Percentiles rank a stretch among this genome's conserved stretches.
phyloP scores from a whole-genome alignment of 345 rosid genomes.

The Sonneratia caseolaris region DNA sequence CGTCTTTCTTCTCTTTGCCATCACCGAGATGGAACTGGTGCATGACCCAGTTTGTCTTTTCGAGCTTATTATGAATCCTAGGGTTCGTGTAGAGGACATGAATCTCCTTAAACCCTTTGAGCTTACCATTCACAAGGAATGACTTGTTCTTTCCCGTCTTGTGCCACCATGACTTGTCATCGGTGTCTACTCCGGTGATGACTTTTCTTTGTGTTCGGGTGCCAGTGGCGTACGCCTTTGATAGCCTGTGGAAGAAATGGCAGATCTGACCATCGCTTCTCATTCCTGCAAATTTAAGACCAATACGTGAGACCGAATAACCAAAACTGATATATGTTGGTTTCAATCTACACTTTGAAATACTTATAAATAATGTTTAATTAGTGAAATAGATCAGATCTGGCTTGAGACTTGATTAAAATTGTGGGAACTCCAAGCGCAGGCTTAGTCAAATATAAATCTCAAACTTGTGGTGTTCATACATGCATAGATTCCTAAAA shows the following conservation, averaged over 20 bases:
- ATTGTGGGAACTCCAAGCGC: too few species aligned
- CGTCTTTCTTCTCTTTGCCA: conserved; percentile 79
- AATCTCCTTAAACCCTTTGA: conserved; percentile 79
- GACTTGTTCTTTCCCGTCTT: conserved; percentile 92
- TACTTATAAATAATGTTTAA: too few species aligned
- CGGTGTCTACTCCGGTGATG: conserved; percentile 55
- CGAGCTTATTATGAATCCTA: conserved; percentile 78
- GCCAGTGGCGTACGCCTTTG: conserved; percentile 92
- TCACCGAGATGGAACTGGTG: conserved; percentile 88
- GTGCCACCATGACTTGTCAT: conserved; percentile 89
- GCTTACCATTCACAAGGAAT: conserved; percentile 28
- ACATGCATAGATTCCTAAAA: too few species aligned
- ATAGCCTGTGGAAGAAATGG: conserved; percentile 87
- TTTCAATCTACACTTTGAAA: too few species aligned
- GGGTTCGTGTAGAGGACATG: conserved; percentile 82
- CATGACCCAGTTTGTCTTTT: conserved; percentile 95
- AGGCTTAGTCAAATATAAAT: too few species aligned
- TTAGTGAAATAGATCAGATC: neutral
- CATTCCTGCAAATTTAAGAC: conserved; percentile 40
- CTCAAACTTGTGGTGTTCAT: too few species aligned
- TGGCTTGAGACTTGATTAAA: too few species aligned
- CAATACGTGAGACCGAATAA: too few species aligned
- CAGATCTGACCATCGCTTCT: conserved; percentile 80
- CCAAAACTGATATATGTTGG: too few species aligned
- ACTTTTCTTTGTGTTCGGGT: conserved; percentile 80